Evolutionary conservation across 164 flowering plant genomes (phyloP).

Genomic region (Piper betle): DNA sequence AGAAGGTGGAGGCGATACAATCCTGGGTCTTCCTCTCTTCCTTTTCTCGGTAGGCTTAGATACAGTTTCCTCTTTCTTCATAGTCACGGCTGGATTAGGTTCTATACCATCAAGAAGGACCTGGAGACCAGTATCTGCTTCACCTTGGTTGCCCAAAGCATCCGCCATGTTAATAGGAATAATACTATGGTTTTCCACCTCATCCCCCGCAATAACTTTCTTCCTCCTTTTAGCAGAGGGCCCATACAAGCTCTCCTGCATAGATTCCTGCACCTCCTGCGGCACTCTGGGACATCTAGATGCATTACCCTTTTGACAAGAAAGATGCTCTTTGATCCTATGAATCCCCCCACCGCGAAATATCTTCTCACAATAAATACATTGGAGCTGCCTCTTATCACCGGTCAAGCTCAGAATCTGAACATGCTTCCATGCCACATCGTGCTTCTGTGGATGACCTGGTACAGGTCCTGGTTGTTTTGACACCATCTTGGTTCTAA

Average conservation of each 20-base stretch:
- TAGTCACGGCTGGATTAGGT: conserved; percentile 16
- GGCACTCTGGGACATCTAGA: conserved; percentile 58
- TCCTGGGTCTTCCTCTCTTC: conserved; percentile 39
- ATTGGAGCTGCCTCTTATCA: conserved; percentile 53
- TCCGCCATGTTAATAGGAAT: conserved; percentile 12
- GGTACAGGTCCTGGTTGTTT: conserved; percentile 42
- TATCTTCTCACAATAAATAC: conserved; percentile 59
- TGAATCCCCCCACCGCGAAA: conserved; percentile 95
- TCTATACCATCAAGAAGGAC: conserved; percentile 21
- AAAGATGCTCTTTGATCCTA: conserved; percentile 87
- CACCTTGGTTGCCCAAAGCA: conserved; percentile 19
- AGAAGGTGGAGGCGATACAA: conserved; percentile 7
- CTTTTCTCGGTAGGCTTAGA: conserved; percentile 19
- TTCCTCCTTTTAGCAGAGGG: conserved; percentile 46
- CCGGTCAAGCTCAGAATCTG: conserved; percentile 72
- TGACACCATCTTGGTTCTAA: conserved; percentile 25
- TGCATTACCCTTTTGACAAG: conserved; percentile 84
- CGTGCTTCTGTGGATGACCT: conserved; percentile 62
- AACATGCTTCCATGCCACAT: conserved; percentile 91
- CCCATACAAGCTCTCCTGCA: conserved; percentile 68
- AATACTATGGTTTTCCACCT: conserved; percentile 14
- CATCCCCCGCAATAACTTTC: conserved; percentile 48
- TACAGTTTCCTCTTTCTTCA: conserved; percentile 22
- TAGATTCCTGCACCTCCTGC: conserved; percentile 37
- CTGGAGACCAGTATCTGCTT: conserved; percentile 15